These are phyloP conservation scores for Acmispon strigosus DNA, from an alignment of 306 rosid genomes.

Conservation along the genomic window DNA sequence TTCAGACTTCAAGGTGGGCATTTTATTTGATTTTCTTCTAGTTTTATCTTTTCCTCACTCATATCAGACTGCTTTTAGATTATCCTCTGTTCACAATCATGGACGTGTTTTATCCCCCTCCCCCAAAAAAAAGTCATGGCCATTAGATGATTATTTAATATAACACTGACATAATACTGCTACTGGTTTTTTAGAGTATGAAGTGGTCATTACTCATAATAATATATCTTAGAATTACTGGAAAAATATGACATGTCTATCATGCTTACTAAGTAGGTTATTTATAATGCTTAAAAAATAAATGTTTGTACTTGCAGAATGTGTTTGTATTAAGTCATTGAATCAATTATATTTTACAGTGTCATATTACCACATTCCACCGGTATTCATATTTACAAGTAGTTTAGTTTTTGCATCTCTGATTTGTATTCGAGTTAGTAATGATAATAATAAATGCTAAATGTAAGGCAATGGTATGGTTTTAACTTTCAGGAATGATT, in stretches of 20 bases:
- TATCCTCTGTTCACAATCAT: neutral
- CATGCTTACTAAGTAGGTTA: neutral
- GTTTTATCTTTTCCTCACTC: neutral
- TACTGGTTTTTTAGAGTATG: neutral
- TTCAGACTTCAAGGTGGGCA: neutral
- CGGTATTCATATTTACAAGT: neutral
- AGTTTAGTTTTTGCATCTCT: neutral
- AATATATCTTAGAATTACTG: neutral
- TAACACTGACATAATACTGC: neutral
- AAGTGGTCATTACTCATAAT: neutral
- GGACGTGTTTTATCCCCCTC: neutral
- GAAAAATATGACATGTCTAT: neutral
- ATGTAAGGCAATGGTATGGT: neutral
- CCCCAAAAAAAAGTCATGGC: too few species aligned
- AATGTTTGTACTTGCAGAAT: neutral
- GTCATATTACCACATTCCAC: neutral
- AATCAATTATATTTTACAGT: neutral
- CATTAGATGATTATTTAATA: neutral
- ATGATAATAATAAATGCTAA: neutral
- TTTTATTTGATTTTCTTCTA: neutral
- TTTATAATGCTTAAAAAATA: neutral
- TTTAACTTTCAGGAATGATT: neutral
- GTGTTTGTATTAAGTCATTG: too few species aligned
- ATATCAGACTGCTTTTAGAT: neutral
- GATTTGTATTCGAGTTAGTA: neutral